Evolutionary conservation across 768 basidiomycete species (phyloP).

Genomic region (Atractiella rhizophila): DNA sequence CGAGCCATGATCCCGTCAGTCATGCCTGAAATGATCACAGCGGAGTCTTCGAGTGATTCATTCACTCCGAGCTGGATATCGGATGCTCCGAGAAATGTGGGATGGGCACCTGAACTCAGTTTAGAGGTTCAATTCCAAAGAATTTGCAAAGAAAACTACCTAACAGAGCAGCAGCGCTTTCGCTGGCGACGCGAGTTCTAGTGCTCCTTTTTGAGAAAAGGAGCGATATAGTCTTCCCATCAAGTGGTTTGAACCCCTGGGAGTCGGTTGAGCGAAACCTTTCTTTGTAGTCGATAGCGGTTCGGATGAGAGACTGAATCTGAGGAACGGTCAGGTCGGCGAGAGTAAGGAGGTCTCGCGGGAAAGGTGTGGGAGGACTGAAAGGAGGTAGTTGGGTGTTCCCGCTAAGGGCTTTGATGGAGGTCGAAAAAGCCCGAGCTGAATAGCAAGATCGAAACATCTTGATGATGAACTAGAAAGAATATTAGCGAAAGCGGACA

Average conservation of each 20-base stretch:
- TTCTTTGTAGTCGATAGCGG: conserved; percentile 30
- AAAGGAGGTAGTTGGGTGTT: too few species aligned
- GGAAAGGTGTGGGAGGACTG: too few species aligned
- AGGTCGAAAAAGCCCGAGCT: too few species aligned
- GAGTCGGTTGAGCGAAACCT: conserved; percentile 10
- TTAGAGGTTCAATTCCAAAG: background rate
- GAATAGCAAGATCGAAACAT: too few species aligned
- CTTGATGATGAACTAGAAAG: too few species aligned
- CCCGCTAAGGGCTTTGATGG: too few species aligned
- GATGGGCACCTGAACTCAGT: conserved; percentile 30
- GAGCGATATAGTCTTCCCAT: conserved; percentile 57
- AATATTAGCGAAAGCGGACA: too few species aligned
- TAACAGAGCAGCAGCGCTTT: conserved; percentile 50
- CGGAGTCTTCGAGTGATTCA: conserved; percentile 58
- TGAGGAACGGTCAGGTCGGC: conserved; percentile 61
- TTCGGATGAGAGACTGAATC: conserved; percentile 38
- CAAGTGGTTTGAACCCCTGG: conserved; percentile 13
- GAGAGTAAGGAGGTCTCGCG: conserved; percentile 58
- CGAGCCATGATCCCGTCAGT: conserved; percentile 90
- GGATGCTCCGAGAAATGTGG: conserved; percentile 63
- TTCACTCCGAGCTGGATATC: conserved; percentile 95
- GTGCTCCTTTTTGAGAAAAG: conserved; percentile 85
- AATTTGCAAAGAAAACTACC: conserved; percentile 24
- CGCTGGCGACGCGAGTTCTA: conserved; percentile 63
- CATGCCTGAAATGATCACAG: conserved; percentile 77